Conservation (phyloP, 1,284 basidiomycete genomes). For the Mrakiaceae sp. region DNA sequence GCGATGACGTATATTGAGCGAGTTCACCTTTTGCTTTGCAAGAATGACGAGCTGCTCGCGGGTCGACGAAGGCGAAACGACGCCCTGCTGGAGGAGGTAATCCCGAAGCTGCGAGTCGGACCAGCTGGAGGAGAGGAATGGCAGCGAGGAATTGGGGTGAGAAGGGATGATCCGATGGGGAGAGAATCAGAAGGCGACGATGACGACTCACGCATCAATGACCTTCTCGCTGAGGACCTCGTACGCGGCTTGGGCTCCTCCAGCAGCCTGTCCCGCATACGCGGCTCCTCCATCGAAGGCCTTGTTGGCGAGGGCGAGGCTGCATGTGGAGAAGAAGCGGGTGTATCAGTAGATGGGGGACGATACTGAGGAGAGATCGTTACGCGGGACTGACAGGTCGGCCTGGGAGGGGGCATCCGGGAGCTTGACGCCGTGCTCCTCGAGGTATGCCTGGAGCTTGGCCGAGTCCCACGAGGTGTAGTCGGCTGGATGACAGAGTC, state of each 20-base stretch:
- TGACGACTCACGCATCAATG: constrained; percentile 32
- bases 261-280: constrained; percentile 48
- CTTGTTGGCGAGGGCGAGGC: constrained; percentile 24
- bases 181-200: constrained; percentile 13
- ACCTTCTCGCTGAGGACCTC: constrained; percentile 38
- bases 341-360: constrained; percentile 20
- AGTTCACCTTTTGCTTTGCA: constrained; percentile 51
- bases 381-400: constrained; percentile 29
- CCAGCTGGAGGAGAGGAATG: constrained; percentile 46
- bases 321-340: constrained; percentile 30
- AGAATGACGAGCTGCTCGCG: constrained; percentile 66
- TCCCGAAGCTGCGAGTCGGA: constrained; percentile 66
- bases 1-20: not conserved
- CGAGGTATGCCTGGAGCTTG: constrained; percentile 58
- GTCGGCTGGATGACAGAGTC: constrained; percentile 29
- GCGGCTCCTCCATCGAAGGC: not conserved
- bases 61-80: constrained; percentile 65
- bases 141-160: not conserved
- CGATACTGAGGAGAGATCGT: not conserved
- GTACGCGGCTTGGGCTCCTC: constrained; percentile 58
- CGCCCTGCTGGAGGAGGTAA: constrained; percentile 75
- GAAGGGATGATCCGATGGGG: not conserved
- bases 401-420: constrained; percentile 39
- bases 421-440: constrained; percentile 53
- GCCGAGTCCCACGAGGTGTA: constrained; percentile 53